These are phyloP conservation scores for Xylaria telfairii DNA, from an alignment of 495 filamentous ascomycete species.

Conservation along the genomic window DNA sequence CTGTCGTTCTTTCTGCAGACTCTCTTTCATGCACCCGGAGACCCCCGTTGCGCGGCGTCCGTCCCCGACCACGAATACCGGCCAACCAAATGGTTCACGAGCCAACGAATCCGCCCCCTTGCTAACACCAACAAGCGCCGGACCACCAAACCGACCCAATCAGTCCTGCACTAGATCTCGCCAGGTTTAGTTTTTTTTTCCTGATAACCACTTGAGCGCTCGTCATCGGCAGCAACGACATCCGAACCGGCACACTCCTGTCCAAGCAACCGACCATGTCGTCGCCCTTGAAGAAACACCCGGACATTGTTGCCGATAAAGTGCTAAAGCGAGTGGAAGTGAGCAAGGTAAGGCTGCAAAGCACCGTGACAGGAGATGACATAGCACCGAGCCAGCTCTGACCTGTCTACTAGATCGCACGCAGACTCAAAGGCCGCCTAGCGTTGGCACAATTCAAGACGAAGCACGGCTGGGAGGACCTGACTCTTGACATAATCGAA, in stretches of 20 bases:
- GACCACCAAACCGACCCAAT: conserved; percentile 41
- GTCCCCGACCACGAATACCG: conserved; percentile 1
- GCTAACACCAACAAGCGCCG: conserved; percentile 48
- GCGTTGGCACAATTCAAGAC: conserved; percentile 97
- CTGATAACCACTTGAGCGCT: conserved; percentile 34
- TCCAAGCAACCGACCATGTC: conserved; percentile 53
- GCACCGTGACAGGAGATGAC: neutral
- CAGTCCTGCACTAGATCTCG: conserved; percentile 29
- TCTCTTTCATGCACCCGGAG: conserved; percentile 15
- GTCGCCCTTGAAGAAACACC: conserved; percentile 63
- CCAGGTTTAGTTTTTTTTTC: conserved; percentile 18
- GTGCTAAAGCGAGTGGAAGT: conserved; percentile 78
- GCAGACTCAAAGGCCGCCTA: conserved; percentile 87
- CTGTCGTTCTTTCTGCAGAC: conserved; percentile 5
- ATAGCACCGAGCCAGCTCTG: conserved; percentile 23
- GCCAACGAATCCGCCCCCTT: conserved; percentile 27
- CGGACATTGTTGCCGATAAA: conserved; percentile 70
- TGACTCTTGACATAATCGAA: conserved; percentile 76
- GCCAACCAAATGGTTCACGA: conserved; percentile 24
- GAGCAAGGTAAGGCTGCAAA: conserved; percentile 71
- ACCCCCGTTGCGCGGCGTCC: neutral
- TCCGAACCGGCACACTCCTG: conserved; percentile 24
- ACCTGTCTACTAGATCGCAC: conserved; percentile 72
- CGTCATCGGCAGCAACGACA: conserved; percentile 26
- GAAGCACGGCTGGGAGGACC: conserved; percentile 84